Percentiles rank a stretch among this genome's conserved stretches.
Conservation (phyloP, 805 yeast genomes). For the Lipomyces spencermartinsiae region DNA sequence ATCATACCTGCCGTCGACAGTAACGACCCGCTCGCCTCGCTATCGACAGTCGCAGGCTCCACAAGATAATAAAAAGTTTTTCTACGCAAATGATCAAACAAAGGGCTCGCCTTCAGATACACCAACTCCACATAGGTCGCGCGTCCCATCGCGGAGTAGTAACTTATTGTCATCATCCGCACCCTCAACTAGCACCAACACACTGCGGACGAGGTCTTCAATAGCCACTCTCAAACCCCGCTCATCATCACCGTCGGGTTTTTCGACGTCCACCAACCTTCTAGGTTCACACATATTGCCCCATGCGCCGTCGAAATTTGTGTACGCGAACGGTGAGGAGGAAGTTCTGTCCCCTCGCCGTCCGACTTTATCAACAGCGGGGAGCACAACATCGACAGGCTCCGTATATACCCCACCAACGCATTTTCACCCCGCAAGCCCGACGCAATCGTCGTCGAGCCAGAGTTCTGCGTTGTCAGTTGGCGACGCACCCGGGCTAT, state of each 20-base stretch:
- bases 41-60: constrained; percentile 4
- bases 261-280: not conserved
- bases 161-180: constrained; percentile 1
- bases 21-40: constrained; percentile 37
- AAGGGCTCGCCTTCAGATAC: constrained; percentile 6
- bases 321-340: constrained; percentile 38
- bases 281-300: constrained; percentile 1
- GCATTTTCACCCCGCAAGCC: not conserved
- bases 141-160: not conserved
- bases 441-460: constrained; percentile 5
- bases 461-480: not conserved
- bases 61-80: constrained; percentile 7
- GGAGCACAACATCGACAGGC: not conserved
- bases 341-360: constrained; percentile 31
- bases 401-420: not conserved
- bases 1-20: constrained; percentile 34
- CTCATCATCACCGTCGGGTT: not conserved
- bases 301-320: constrained; percentile 22
- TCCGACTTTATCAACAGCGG: constrained; percentile 7
- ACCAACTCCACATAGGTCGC: not conserved
- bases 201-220: not conserved
- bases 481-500: not conserved
- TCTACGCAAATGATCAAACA: constrained; percentile 19
- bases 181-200: not conserved
- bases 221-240: constrained; percentile 12